These are phyloP conservation scores for Musa itinerans DNA, from an alignment of 176 grass and related monocot species.

Conservation along the genomic window DNA sequence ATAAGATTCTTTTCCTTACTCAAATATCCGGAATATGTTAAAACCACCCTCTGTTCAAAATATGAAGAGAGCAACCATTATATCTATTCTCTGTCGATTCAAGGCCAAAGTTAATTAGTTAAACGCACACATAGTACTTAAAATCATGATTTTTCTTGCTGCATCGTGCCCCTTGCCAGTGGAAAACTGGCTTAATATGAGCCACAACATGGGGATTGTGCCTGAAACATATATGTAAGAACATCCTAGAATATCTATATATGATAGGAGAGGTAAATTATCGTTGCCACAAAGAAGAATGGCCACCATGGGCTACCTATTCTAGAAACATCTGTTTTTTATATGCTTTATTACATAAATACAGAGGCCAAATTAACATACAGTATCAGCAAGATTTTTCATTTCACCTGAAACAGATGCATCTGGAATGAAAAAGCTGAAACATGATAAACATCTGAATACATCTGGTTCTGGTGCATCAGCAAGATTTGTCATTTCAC, in stretches of 20 bases:
- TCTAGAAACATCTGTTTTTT: not conserved
- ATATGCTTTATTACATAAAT: not conserved
- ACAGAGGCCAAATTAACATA: not conserved
- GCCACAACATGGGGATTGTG: not conserved
- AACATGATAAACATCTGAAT: constrained; percentile 92
- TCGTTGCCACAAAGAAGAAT: not conserved
- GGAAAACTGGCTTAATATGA: not conserved
- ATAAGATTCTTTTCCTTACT: constrained; percentile 24
- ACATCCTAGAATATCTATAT: not conserved
- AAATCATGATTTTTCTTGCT: not conserved
- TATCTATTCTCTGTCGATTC: not conserved
- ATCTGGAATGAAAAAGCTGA: constrained; percentile 80
- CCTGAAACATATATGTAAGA: not conserved
- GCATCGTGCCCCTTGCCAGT: not conserved
- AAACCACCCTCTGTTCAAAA: constrained; percentile 50
- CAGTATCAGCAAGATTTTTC: too few relatives aligned
- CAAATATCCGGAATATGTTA: constrained; percentile 61
- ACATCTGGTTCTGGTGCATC: constrained; percentile 26
- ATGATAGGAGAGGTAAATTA: not conserved
- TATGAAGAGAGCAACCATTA: constrained; percentile 8
- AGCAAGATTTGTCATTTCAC: constrained; percentile 8
- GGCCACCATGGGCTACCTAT: not conserved
- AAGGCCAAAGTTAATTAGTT: not conserved
- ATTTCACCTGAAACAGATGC: too few relatives aligned
- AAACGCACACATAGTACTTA: not conserved